These are phyloP conservation scores for Albatrellus ellisii DNA, from an alignment of 768 basidiomycete genomes.

Conservation along the genomic window DNA sequence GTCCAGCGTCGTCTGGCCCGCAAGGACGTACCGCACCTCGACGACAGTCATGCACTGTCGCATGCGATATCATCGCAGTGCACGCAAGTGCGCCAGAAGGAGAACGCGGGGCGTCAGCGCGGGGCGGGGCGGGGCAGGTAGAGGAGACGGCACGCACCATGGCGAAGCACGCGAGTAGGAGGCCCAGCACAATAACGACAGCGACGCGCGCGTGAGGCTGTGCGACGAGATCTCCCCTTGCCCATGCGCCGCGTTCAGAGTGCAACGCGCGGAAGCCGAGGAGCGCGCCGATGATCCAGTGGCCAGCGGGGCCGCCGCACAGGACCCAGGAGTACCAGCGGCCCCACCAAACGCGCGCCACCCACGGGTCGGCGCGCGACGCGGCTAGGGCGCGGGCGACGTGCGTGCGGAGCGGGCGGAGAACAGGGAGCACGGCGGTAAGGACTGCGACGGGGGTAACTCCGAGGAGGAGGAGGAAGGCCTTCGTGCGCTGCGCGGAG, in stretches of 20 bases:
- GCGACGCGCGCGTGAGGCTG: conserved; percentile 7
- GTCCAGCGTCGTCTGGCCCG: conserved; percentile 10
- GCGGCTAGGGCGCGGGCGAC: conserved; percentile 8
- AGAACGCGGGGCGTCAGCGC: too few relatives aligned
- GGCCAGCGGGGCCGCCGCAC: conserved; percentile 13
- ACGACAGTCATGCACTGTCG: conserved; percentile 8
- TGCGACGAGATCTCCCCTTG: conserved; percentile 8
- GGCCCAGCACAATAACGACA: conserved; percentile 2
- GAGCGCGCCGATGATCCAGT: conserved; percentile 11
- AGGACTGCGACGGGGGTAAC: conserved; percentile 11
- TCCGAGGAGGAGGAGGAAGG: conserved; percentile 11
- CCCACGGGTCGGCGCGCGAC: conserved; percentile 12
- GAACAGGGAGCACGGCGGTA: conserved; percentile 9
- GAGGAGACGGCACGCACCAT: conserved; percentile 3
- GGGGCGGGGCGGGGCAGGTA: too few relatives aligned
- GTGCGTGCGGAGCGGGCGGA: conserved; percentile 4
- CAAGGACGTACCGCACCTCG: conserved; percentile 5
- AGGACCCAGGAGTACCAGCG: conserved; percentile 14
- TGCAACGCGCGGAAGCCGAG: conserved; percentile 12
- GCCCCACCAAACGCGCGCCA: conserved; percentile 11
- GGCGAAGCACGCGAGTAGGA: conserved; percentile 9
- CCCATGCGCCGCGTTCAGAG: conserved; percentile 4
- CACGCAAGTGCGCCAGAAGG: neutral
- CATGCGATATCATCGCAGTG: neutral
- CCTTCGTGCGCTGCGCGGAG: conserved; percentile 9